phyloP scores from a whole-genome alignment of 176 grass and related monocot species.

The Oryza glumipatula region DNA sequence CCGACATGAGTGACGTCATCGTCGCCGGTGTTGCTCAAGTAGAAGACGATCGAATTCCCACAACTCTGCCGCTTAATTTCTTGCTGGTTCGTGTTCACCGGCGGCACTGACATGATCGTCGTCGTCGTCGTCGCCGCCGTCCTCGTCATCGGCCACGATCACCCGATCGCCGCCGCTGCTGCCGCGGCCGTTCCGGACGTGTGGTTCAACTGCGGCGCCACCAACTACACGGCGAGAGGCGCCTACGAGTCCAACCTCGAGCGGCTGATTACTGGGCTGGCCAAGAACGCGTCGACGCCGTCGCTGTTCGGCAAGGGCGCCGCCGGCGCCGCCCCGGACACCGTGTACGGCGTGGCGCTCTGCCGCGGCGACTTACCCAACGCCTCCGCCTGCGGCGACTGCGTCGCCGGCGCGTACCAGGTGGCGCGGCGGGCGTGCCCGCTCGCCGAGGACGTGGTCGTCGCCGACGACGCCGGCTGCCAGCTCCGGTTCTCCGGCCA shows the following conservation, averaged over 20 bases:
- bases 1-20: too few species aligned
- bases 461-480: slow-evolving; percentile 14
- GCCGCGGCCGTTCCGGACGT: too few species aligned
- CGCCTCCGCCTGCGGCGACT: not conserved
- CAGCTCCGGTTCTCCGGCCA: slow-evolving; percentile 11
- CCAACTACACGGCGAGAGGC: not conserved
- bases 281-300: not conserved
- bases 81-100: too few species aligned
- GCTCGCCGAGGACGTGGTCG: not conserved
- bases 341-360: slow-evolving; percentile 6
- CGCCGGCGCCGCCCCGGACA: slow-evolving; percentile 7
- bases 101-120: too few species aligned
- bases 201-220: too few species aligned
- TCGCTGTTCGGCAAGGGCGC: not conserved
- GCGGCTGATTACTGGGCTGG: not conserved
- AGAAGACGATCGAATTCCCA: too few species aligned
- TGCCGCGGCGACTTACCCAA: slow-evolving; percentile 30
- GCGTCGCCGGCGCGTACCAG: not conserved
- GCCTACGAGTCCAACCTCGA: slow-evolving; percentile 39
- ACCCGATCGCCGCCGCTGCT: too few species aligned
- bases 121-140: too few species aligned
- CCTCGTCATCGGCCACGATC: too few species aligned
- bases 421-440: not conserved
- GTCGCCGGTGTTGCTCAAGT: too few species aligned
- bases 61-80: too few species aligned